phyloP scores from a whole-genome alignment of 2,329 filamentous ascomycete species.

The Seiridium cupressi region DNA sequence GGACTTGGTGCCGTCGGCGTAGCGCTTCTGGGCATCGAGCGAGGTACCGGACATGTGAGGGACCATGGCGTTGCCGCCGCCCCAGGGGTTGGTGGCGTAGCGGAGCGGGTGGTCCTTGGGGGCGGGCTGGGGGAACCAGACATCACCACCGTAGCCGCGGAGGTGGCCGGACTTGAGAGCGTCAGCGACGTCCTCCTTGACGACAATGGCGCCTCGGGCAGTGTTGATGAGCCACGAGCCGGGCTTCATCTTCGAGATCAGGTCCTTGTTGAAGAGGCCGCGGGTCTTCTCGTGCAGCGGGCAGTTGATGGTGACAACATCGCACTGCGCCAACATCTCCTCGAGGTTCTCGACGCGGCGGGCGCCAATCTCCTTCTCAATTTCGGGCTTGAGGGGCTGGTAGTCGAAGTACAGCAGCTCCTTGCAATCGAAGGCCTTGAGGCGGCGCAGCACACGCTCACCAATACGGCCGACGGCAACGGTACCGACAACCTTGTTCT shows the following conservation, averaged over 20 bases:
- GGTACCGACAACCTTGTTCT: conserved; percentile 96
- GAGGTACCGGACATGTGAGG: conserved; percentile 99
- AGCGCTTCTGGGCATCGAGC: conserved; percentile 94
- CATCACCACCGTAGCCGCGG: conserved; percentile 82
- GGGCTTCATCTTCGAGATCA: conserved; percentile 99
- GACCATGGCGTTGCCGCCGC: conserved; percentile 95
- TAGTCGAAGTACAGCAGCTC: conserved; percentile 99
- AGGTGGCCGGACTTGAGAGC: conserved; percentile 91
- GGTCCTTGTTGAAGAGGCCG: conserved; percentile 97
- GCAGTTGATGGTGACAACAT: conserved; percentile 99
- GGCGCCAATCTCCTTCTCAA: conserved; percentile 94
- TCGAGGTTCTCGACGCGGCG: conserved; percentile 84
- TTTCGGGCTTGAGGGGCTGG: conserved; percentile 83
- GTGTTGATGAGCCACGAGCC: conserved; percentile 98
- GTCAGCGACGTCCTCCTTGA: conserved; percentile 97
- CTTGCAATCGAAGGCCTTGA: conserved; percentile 99
- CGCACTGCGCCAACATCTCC: conserved; percentile 92
- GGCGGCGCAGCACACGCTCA: conserved; percentile 92
- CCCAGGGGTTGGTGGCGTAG: conserved; percentile 90
- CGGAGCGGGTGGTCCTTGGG: conserved; percentile 91
- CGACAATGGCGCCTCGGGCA: conserved; percentile 95
- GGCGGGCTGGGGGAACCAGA: conserved; percentile 98
- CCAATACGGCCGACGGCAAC: conserved; percentile 97
- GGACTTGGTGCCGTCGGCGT: conserved; percentile 81
- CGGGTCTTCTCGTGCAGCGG: conserved; percentile 97